Percentiles rank a stretch among this genome's conserved stretches.
These are phyloP conservation scores for Diutina mesorugosa DNA, from an alignment of 1,139 yeast species.

Conservation along the genomic window DNA sequence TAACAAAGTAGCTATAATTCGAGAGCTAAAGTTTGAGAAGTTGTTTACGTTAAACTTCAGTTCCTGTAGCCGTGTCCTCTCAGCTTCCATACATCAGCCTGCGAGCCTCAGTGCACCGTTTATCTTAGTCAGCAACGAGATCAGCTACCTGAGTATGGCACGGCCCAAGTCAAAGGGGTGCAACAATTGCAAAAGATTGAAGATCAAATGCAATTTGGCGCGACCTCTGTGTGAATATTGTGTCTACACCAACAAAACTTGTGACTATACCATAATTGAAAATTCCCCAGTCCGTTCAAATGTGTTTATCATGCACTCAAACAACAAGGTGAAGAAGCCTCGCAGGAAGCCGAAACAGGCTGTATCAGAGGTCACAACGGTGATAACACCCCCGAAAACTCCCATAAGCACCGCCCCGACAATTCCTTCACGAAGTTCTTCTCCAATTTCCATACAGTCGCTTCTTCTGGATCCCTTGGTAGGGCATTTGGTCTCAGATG, in stretches of 20 bases:
- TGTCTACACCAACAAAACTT: neutral
- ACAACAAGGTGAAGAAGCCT: neutral
- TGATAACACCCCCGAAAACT: neutral
- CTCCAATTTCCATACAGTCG: neutral
- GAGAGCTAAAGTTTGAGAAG: no score
- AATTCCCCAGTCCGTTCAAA: neutral
- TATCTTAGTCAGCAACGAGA: neutral
- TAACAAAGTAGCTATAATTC: no score
- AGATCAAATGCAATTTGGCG: neutral
- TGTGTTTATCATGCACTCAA: neutral
- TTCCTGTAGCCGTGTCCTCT: no score
- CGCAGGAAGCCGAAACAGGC: neutral
- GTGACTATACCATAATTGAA: neutral
- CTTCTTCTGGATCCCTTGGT: neutral
- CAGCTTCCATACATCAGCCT: no score
- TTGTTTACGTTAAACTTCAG: no score
- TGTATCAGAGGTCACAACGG: neutral
- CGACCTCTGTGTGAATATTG: neutral
- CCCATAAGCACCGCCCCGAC: neutral
- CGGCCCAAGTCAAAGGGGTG: constrained; percentile 2
- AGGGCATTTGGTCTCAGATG: neutral
- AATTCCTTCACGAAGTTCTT: neutral
- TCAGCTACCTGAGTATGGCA: neutral
- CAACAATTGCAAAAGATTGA: neutral
- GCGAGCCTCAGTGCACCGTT: neutral